Evolutionary conservation across 208 protist genomes (phyloP).

Genomic region (Leishmania gerbilli): DNA sequence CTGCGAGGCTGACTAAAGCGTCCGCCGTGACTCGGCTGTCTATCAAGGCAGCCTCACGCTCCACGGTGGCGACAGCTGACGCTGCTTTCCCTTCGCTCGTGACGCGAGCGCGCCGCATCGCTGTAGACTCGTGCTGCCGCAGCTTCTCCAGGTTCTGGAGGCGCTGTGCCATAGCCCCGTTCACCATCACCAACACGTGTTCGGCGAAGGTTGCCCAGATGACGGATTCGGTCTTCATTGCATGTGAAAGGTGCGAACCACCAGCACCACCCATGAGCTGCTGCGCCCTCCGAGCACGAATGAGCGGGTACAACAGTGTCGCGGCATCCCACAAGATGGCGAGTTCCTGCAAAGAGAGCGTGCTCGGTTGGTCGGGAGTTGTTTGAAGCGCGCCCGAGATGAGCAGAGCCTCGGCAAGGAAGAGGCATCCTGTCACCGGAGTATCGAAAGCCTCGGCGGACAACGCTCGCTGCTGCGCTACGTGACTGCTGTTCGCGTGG

Average conservation of each 20-base stretch:
- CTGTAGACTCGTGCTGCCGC: conserved; percentile 17
- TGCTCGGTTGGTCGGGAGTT: background rate
- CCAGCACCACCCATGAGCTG: background rate
- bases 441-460: conserved; percentile 19
- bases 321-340: conserved; percentile 51
- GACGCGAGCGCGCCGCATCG: conserved; percentile 21
- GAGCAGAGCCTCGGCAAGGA: conserved; percentile 56
- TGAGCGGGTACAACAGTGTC: conserved; percentile 42
- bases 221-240: conserved; percentile 19
- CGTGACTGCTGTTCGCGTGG: background rate
- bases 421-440: conserved; percentile 48
- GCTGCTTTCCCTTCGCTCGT: background rate
- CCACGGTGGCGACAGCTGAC: background rate
- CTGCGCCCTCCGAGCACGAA: conserved; percentile 28
- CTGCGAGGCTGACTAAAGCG: conserved; percentile 11
- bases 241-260: background rate
- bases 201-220: conserved; percentile 29
- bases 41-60: background rate
- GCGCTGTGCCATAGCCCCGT: conserved; percentile 25
- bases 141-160: conserved; percentile 19
- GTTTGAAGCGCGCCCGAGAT: conserved; percentile 17
- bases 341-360: conserved; percentile 32
- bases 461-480: background rate
- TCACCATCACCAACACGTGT: conserved; percentile 22
- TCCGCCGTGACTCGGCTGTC: conserved; percentile 3